These are phyloP conservation scores for Tetrapisispora fleetii DNA, from an alignment of 805 yeast species.

Conservation along the genomic window DNA sequence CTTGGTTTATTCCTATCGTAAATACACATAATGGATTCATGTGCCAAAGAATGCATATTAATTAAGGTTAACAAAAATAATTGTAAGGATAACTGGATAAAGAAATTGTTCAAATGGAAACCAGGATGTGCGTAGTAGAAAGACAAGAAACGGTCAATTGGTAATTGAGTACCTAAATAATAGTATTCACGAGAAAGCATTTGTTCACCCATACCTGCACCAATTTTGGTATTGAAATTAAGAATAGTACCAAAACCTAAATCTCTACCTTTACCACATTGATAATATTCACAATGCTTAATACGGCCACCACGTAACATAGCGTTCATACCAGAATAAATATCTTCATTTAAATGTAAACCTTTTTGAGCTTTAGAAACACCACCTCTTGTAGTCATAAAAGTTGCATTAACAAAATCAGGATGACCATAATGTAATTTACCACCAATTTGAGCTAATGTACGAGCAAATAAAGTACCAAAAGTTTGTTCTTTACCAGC, in stretches of 20 bases:
- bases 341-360: constrained; percentile 86
- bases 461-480: constrained; percentile 90
- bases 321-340: constrained; percentile 92
- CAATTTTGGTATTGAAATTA: constrained; percentile 90
- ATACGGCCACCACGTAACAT: constrained; percentile 84
- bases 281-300: constrained; percentile 90
- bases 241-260: constrained; percentile 85
- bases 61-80: constrained; percentile 73
- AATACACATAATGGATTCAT: constrained; percentile 61
- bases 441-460: constrained; percentile 87
- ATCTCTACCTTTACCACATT: constrained; percentile 96
- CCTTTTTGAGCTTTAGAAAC: constrained; percentile 93
- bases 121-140: constrained; percentile 97
- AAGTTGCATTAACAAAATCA: constrained; percentile 80
- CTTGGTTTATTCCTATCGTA: constrained; percentile 60
- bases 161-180: constrained; percentile 80
- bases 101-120: constrained; percentile 82
- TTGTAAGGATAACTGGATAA: constrained; percentile 76
- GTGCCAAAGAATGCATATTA: constrained; percentile 66
- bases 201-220: constrained; percentile 99
- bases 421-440: constrained; percentile 96
- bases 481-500: constrained; percentile 97
- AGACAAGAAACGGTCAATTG: constrained; percentile 79
- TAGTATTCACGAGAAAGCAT: constrained; percentile 84
- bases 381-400: constrained; percentile 94